phyloP scores from a whole-genome alignment of 306 rosid species.

The Ormosia emarginata region DNA sequence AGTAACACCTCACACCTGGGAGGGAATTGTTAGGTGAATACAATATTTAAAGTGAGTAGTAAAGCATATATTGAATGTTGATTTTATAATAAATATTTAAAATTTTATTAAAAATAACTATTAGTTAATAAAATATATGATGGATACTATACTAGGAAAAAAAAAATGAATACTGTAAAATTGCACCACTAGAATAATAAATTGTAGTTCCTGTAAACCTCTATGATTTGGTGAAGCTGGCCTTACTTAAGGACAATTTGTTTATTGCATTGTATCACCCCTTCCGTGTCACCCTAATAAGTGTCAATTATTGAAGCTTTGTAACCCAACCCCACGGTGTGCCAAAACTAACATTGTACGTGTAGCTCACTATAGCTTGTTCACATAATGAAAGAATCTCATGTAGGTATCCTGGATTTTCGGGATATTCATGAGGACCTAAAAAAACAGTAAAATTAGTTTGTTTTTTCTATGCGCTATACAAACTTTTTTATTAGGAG shows the following conservation, averaged over 20 bases:
- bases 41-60: too few species aligned
- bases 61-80: too few species aligned
- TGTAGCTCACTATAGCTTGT: not conserved
- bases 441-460: not conserved
- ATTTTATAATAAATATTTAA: too few species aligned
- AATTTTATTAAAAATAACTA: too few species aligned
- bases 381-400: not conserved
- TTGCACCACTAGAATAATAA: not conserved
- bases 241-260: not conserved
- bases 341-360: not conserved
- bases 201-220: not conserved
- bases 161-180: too few species aligned
- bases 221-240: conserved; percentile 2
- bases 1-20: conserved; percentile 7
- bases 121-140: too few species aligned
- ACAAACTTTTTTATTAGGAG: not conserved
- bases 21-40: too few species aligned
- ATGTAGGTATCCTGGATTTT: not conserved
- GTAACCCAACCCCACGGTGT: not conserved
- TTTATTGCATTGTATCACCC: not conserved
- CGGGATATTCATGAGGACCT: not conserved
- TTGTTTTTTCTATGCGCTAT: not conserved
- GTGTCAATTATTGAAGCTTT: conserved; percentile 21
- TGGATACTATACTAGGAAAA: too few species aligned
- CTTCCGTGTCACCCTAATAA: conserved; percentile 7